These are phyloP conservation scores for Brassica hybrid DNA, from an alignment of 441 rosid species.

Conservation along the genomic window DNA sequence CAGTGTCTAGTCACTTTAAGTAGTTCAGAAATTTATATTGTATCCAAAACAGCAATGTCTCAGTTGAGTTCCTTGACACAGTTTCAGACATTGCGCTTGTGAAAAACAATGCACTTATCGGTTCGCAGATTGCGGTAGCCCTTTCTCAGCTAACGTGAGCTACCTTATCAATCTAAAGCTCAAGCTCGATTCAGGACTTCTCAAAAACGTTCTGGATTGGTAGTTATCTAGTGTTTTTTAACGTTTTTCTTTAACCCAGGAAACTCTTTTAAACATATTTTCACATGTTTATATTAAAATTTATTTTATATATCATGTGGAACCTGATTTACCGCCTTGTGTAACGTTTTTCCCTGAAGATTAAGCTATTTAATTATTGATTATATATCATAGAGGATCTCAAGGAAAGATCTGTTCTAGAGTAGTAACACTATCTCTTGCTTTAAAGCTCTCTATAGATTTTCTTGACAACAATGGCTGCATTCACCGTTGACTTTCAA, in stretches of 20 bases:
- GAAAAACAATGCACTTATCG: constrained; percentile 81
- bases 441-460: constrained; percentile 43
- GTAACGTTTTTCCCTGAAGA: too few species aligned
- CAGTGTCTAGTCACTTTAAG: neutral
- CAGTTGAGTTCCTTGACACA: constrained; percentile 53
- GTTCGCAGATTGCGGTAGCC: constrained; percentile 81
- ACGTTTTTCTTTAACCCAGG: neutral
- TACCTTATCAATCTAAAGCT: constrained; percentile 19
- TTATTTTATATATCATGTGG: neutral
- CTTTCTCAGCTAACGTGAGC: constrained; percentile 57
- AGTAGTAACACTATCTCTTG: constrained; percentile 12
- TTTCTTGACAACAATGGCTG: constrained; percentile 34
- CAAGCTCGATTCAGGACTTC: constrained; percentile 20
- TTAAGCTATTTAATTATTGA: constrained; percentile 6
- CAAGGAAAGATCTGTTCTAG: constrained; percentile 24
- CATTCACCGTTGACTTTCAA: constrained; percentile 36
- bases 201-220: constrained; percentile 26
- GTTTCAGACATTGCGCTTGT: constrained; percentile 76
- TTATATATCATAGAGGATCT: constrained; percentile 12
- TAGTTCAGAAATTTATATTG: constrained; percentile 9
- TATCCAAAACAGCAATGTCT: constrained; percentile 13
- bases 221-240: constrained; percentile 26
- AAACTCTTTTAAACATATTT: constrained; percentile 18
- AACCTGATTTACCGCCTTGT: constrained; percentile 5
- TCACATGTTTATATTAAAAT: neutral